Evolutionary conservation across 2,329 filamentous ascomycete species (phyloP).

Genomic region (Fusarium sp.): DNA sequence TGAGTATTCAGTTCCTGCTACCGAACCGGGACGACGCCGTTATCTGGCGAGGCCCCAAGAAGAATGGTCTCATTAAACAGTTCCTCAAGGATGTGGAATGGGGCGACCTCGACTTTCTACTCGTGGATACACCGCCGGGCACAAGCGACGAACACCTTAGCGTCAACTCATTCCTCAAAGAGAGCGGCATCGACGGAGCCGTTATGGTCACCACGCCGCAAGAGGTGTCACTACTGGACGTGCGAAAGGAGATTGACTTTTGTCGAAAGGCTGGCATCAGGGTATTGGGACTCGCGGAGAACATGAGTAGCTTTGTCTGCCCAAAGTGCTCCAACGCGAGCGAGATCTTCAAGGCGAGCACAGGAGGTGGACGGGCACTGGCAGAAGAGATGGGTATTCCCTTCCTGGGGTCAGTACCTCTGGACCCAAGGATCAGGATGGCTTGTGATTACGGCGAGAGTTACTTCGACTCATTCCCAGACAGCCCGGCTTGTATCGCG

Average conservation of each 20-base stretch:
- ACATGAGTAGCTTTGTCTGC: conserved; percentile 98
- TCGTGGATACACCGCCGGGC: conserved; percentile 95
- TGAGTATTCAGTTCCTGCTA: conserved; percentile 99
- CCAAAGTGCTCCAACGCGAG: conserved; percentile 83
- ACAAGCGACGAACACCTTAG: conserved; percentile 95
- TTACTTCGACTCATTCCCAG: conserved; percentile 92
- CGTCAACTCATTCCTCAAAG: conserved; percentile 89
- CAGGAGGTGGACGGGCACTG: conserved; percentile 81
- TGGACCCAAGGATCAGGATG: conserved; percentile 95
- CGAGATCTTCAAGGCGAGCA: conserved; percentile 90
- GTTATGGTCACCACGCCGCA: conserved; percentile 95
- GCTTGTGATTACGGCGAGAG: conserved; percentile 97
- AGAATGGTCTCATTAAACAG: conserved; percentile 97
- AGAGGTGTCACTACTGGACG: conserved; percentile 89
- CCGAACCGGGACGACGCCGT: conserved; percentile 92
- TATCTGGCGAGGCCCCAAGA: conserved; percentile 98
- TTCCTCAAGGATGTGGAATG: conserved; percentile 98
- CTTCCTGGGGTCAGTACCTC: conserved; percentile 86
- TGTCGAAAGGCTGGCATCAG: conserved; percentile 92
- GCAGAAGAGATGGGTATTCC: conserved; percentile 87
- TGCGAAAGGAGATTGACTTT: conserved; percentile 97
- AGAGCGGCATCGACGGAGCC: conserved; percentile 91
- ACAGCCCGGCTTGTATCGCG: conserved; percentile 87
- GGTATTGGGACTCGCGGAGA: conserved; percentile 90
- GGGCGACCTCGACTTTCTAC: conserved; percentile 90